Percentiles rank a stretch among this genome's conserved stretches.
Evolutionary conservation across 2,329 filamentous ascomycete species (phyloP).

Genomic region (Grosmannia penicillata): DNA sequence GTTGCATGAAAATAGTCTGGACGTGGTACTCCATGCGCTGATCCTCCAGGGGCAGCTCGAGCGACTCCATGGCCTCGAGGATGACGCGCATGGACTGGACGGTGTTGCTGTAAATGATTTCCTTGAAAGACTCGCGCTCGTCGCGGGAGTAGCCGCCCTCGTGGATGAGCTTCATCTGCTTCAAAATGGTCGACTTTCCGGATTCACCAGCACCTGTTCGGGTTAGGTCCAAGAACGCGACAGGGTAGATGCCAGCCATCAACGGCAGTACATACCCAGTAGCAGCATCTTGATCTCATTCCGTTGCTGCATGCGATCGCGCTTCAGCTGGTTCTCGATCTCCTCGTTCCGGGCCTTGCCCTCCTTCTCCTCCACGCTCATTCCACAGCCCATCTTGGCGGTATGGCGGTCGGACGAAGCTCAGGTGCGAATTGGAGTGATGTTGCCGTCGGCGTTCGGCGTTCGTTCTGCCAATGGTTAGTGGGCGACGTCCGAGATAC

Average conservation of each 20-base stretch:
- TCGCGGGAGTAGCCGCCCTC: conserved; percentile 97
- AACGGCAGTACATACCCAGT: conserved; percentile 52
- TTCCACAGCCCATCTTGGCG: conserved; percentile 94
- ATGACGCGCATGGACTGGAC: conserved; percentile 58
- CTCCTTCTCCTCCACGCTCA: conserved; percentile 99
- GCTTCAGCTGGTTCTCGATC: conserved; percentile 98
- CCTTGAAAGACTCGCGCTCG: conserved; percentile 55
- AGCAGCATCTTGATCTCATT: conserved; percentile 99
- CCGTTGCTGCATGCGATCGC: conserved; percentile 95
- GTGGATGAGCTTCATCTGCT: conserved; percentile 99
- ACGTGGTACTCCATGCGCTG: conserved; percentile 93
- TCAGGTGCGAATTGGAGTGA: background rate
- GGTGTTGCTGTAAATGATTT: conserved; percentile 57
- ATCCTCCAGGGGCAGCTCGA: conserved; percentile 73
- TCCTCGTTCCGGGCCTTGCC: conserved; percentile 99
- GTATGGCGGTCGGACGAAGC: conserved; percentile 11
- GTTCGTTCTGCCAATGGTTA: too few species aligned
- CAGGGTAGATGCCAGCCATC: background rate
- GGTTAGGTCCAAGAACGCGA: conserved; percentile 11
- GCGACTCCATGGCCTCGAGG: conserved; percentile 53
- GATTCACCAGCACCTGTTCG: conserved; percentile 84
- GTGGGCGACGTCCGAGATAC: too few species aligned
- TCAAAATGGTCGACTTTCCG: conserved; percentile 85
- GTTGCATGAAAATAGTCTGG: conserved; percentile 97
- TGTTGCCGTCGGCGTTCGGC: too few species aligned